Evolutionary conservation across 2,329 filamentous ascomycete genomes (phyloP), one percentile per base, ranked within the genome.

Genomic region (Xylariaceae sp.): DNA sequence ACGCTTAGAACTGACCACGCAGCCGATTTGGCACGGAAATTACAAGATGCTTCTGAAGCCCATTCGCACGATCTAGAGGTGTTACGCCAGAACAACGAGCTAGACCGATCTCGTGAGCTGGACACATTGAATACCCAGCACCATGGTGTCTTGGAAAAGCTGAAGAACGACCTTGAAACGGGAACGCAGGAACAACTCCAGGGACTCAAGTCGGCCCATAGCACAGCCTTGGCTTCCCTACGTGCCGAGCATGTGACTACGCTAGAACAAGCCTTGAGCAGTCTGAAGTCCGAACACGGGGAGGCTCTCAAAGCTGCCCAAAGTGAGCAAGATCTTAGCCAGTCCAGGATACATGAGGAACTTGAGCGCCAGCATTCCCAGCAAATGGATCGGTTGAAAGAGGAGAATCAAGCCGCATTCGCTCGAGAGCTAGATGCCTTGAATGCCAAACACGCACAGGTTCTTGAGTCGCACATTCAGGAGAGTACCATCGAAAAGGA

Each of bases 401-500:
- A 4, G 5, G 50, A 58, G 26, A 51, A 11, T 19, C 43, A 56
- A 31, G 50, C 56, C 40, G 35, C 43, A 2, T 55, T 59, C 50
- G 39, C 34, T 34, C 51, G 49, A 1, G 55, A 57, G 44, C 47
- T 59, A 5, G 55, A 65, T 42, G 60, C 62, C 11, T 57, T 69
- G 6, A 64, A 62, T 29, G 51, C 54, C 11, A 58, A 68, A 6
- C 60, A 60, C 34, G 49, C 57, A 3, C 61, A 47, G 43, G 62
- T 65, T 43, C 56, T 63, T 4, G 60, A 65, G 39, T 60, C 62
- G 1, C 59, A 64, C 39, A 47, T 60, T 27, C 56, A 55, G 26
- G 62, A 66, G 19, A 57, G 49, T 45, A 53, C 58, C 30, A 57
- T 59, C 27, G 67, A 69, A 51, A 66, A 58, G 30, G 62, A 68